Percentiles rank a stretch among this genome's conserved stretches.
phyloP scores from a whole-genome alignment of 1,139 yeast genomes.

The Geotrichum restrictum region DNA sequence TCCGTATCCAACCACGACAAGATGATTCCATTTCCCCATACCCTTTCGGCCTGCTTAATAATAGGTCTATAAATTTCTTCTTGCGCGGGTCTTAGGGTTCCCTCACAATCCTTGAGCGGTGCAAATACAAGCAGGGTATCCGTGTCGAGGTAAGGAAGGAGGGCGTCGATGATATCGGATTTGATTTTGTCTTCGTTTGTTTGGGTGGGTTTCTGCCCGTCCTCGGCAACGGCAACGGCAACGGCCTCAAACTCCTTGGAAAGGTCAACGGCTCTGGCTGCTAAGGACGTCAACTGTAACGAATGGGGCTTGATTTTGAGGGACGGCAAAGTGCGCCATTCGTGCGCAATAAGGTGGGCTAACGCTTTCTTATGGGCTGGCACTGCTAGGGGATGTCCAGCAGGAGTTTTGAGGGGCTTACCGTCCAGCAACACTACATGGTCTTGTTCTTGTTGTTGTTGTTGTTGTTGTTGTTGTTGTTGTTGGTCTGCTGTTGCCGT shows the following conservation, averaged over 20 bases:
- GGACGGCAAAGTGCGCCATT: slow-evolving; percentile 76
- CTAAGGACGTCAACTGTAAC: slow-evolving; percentile 81
- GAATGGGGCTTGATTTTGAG: slow-evolving; percentile 73
- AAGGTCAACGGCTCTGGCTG: slow-evolving; percentile 77
- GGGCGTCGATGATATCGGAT: slow-evolving; percentile 30
- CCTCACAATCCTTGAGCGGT: slow-evolving; percentile 79
- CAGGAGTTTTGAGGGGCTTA: slow-evolving; percentile 77
- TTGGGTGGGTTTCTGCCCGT: too few relatives aligned
- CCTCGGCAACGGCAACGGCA: too few relatives aligned
- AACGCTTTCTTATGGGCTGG: slow-evolving; percentile 56
- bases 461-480: too few relatives aligned
- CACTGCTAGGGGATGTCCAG: slow-evolving; percentile 65
- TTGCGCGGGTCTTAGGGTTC: slow-evolving; percentile 70
- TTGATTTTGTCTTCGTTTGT: slow-evolving; percentile 24
- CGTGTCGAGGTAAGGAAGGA: slow-evolving; percentile 83
- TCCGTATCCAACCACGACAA: slow-evolving; percentile 74
- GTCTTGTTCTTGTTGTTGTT: too few relatives aligned
- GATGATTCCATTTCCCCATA: slow-evolving; percentile 47
- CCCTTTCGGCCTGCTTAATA: slow-evolving; percentile 60
- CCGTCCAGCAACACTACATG: slow-evolving; percentile 64
- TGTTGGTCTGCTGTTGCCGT: too few relatives aligned
- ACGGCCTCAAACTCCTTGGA: slow-evolving; percentile 36
- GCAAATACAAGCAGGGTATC: slow-evolving; percentile 87
- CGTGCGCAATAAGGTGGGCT: slow-evolving; percentile 76
- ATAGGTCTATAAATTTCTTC: slow-evolving; percentile 72